Base-by-base conservation (phyloP, 208 protist genomes). In the Acanthamoeba healyi region DNA sequence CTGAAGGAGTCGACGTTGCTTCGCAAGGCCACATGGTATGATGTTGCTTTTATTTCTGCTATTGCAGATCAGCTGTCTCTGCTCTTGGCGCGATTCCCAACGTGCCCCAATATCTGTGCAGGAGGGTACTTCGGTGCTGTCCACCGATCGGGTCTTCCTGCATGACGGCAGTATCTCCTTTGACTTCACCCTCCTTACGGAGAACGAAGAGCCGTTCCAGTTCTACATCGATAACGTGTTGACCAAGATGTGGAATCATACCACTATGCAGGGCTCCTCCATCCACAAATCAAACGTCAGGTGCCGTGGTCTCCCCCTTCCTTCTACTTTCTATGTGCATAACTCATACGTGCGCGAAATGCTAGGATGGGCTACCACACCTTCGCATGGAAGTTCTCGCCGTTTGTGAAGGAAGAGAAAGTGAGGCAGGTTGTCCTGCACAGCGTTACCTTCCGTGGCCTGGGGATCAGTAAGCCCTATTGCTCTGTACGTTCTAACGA, bases 171-270 rank as follows among this genome's bases (percentile, higher is more conserved):
- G 65, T 40, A 42, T 93, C n/a, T 40, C 38, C 36, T 93, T 93
- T 42, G 88, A 93, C 38, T 93, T 93, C 67, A 93, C 88, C 19
- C 70, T 93, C n/a, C 40, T 93, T 2, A 93, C 88, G 14, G 88
- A 93, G 67, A 58, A 93, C 65, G 70, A 61, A 12, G 88, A 93
- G 65, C 44, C 88, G 0, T 56, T 93, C 7, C 44, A 82, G 49
- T 93, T 93, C 70, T 93, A 61, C 29, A 93, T 93, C 12, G 88
- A 93, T 44, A 44, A 82, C 70, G 32, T 42, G 0, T 34, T 93
- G 38, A 24, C 49, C 46, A 40, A 82, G 49, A 24, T 36, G 36
- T 93, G 88, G 88, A 93, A 93, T 24, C 40, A 93, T 15, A 93
- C 88, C 19, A 93, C 88, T 7, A 77, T 93, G 88, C 70, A 67